These are phyloP conservation scores for Agrocybe pediades DNA, from an alignment of 768 basidiomycete genomes.

Conservation along the genomic window DNA sequence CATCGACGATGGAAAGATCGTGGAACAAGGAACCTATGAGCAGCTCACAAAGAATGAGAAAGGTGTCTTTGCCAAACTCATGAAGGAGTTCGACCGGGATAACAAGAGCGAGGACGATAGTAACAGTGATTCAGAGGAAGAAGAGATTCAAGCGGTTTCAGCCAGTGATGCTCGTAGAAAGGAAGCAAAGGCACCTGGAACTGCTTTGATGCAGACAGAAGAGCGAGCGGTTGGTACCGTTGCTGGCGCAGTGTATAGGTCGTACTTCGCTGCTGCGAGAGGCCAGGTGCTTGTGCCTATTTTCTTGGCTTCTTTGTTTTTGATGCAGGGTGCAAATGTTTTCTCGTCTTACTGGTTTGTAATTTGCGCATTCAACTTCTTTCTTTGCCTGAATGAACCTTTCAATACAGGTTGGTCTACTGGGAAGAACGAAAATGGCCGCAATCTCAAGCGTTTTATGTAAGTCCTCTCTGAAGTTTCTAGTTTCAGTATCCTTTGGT, in stretches of 20 bases:
- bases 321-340: conserved; percentile 72
- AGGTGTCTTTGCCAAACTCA: conserved; percentile 70
- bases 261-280: conserved; percentile 69
- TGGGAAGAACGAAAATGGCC: conserved; percentile 77
- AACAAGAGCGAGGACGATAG: conserved; percentile 43
- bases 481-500: neutral
- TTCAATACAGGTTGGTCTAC: conserved; percentile 70
- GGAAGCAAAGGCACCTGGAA: conserved; percentile 45
- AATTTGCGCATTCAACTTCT: neutral
- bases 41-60: conserved; percentile 59
- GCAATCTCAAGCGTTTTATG: conserved; percentile 66
- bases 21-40: conserved; percentile 78
- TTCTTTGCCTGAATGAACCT: neutral
- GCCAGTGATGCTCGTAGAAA: conserved; percentile 35
- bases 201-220: conserved; percentile 76
- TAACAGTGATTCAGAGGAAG: conserved; percentile 1
- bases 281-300: conserved; percentile 65
- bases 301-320: conserved; percentile 50
- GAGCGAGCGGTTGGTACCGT: conserved; percentile 79
- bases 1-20: conserved; percentile 72
- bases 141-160: neutral
- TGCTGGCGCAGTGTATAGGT: conserved; percentile 47
- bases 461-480: conserved; percentile 30
- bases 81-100: conserved; percentile 68
- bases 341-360: conserved; percentile 73